Base-by-base conservation (phyloP, 768 basidiomycete genomes). In the Suillus variegatus region DNA sequence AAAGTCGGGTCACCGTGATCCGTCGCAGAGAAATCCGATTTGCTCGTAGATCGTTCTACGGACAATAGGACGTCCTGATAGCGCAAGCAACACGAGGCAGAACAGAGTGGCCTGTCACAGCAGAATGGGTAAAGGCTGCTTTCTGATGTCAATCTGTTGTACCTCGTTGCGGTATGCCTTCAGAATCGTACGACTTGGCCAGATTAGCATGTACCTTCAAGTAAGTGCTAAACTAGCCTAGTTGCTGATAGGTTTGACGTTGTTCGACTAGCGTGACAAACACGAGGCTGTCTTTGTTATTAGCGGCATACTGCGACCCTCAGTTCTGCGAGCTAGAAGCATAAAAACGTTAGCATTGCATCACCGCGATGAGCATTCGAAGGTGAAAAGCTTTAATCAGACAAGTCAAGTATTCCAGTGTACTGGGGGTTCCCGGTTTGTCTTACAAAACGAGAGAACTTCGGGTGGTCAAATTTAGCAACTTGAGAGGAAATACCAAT, bases 151-250 rank as follows among this genome's bases (percentile, higher is more conserved):
- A 47, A 22, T 0, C 32, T 32, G 5, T 13, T 22, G 12, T 25
- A 22, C 49, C 22, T 3, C 6, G 9, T 52, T 52, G 51, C 25
- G 16, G 25, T 16, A 32, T 54, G 18, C 52, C 28, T 18, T 54
- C 58, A 18, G 38, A 28, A 60, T 60, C 41, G 58, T 60, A 60
- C 43, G 41, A 60, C 58, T 32, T 20, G 25, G 58, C 41, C 28
- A 13, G 41, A 44, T 43, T 32, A 54, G 25, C 28, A 60, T 8
- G 18, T 28, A 18, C 9, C 32, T 54, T 20, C 57, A 60, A 41
- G 40, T 20, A 3, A 28, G 25, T 60, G 18, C 38, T 25, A 16
- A 22, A 38, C 56, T 16, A 38, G 56, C 55, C 12, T 58, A 40
- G 14, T 13, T 10, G n/a, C 14, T 25, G 10, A 60, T 16, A 41